phyloP scores from a whole-genome alignment of 1,284 basidiomycete species.

The Irpex sp. region DNA sequence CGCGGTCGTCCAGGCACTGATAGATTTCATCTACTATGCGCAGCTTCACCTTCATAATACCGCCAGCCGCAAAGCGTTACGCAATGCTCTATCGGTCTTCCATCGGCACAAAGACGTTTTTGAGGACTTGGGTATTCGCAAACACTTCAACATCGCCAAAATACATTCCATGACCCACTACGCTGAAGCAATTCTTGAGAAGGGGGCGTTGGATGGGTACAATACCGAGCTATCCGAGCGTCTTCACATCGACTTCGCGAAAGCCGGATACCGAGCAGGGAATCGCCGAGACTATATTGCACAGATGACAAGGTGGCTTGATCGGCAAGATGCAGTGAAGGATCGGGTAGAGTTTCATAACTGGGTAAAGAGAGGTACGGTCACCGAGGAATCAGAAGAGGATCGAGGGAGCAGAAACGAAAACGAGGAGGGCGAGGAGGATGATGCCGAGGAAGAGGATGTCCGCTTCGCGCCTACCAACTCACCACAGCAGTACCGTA shows the following conservation, averaged over 20 bases:
- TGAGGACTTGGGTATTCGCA: conserved; percentile 19
- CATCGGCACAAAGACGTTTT: conserved; percentile 35
- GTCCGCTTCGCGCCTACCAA: no score
- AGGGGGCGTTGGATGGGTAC: conserved; percentile 28
- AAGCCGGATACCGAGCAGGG: conserved; percentile 31
- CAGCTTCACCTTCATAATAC: conserved; percentile 27
- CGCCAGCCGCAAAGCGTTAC: no score
- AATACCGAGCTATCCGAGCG: conserved; percentile 36
- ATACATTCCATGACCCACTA: conserved; percentile 34
- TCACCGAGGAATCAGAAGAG: no score
- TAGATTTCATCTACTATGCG: conserved; percentile 36
- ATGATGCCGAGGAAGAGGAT: background rate
- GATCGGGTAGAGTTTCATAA: conserved; percentile 3
- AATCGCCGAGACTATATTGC: conserved; percentile 30
- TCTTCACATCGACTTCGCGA: conserved; percentile 38
- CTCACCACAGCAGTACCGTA: no score
- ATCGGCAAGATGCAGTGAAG: conserved; percentile 18
- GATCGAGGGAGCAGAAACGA: no score
- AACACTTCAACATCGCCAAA: conserved; percentile 40
- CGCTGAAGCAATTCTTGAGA: conserved; percentile 20
- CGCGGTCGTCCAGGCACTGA: conserved; percentile 21
- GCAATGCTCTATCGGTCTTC: no score
- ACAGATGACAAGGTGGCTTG: conserved; percentile 37
- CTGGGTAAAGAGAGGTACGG: conserved; percentile 11
- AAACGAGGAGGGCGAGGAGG: background rate